Base-by-base conservation (phyloP, 2,329 filamentous ascomycete genomes). In the Neurospora crassa region DNA sequence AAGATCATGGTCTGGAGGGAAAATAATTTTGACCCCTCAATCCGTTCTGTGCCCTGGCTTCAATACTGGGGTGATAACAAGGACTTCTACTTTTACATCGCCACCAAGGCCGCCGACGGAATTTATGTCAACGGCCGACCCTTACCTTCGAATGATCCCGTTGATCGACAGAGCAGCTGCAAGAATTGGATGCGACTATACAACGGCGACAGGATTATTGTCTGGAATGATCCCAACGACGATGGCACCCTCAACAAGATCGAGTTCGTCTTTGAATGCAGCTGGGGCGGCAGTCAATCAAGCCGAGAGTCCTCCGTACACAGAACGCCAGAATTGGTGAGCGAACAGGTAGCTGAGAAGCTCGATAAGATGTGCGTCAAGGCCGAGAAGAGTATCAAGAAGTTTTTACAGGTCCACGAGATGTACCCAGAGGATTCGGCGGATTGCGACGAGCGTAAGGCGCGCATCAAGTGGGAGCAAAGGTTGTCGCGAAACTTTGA, bases 41-140 rank as follows among this genome's bases (percentile, higher is more conserved):
- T 84, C 69, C 83, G 83, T 43, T 14, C 34, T 37, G 8, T 29
- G 29, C 86, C 86, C 69, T 88, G 87, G 77, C 84, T 86, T 71
- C 89, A 84, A 83, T 80, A 71, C 78, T 83, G 68, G 16, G 74
- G 82, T 68, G 76, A 80, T 18, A 79, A 84, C 71, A 80, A 85
- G 1, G 86, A 88, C 14, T 83, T 90, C 1, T 90, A 90, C 76
- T 86, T 94, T 73, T 90, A 89, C 78, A 89, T 97, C 69, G 91
- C 91, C 1, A 96, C 93, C 3, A 93, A 94, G 76, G 91, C 92
- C 4, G 91, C 89, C 7, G 84, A 85, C 40, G 92, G 93, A 24
- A 92, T 97, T 73, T 86, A 84, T 75, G 85, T 98, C 78, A 97
- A 97, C 76, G 89, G 88, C 40, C 85, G 88, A n/a, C 83, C 84